Conservation (phyloP, 1,139 yeast species). For the Blastobotrys petasosporus region DNA sequence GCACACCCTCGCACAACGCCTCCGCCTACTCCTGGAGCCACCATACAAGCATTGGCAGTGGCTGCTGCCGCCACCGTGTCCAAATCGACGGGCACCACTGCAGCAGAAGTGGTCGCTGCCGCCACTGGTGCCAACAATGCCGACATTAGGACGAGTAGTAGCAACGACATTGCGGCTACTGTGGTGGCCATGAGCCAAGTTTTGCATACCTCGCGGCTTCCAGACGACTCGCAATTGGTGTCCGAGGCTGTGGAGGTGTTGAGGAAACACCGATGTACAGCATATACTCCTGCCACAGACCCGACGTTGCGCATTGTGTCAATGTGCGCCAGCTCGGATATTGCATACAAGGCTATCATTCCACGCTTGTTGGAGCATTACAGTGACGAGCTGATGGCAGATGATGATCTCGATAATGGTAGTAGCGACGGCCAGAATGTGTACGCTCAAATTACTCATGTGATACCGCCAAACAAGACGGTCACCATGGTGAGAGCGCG, state of each 20-base stretch:
- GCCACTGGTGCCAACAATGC: no score
- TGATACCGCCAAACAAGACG: slow-evolving; percentile 20
- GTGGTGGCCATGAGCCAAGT: slow-evolving; percentile 12
- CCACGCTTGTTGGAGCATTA: slow-evolving; percentile 18
- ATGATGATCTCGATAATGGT: no score
- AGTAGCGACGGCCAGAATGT: slow-evolving; percentile 3
- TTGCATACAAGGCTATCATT: slow-evolving; percentile 18
- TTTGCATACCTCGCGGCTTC: slow-evolving; percentile 4
- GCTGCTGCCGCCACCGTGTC: background rate
- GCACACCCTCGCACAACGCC: background rate
- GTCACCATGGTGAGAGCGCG: slow-evolving; percentile 11
- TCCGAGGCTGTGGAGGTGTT: slow-evolving; percentile 10
- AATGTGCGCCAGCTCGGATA: slow-evolving; percentile 19
- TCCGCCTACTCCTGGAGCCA: slow-evolving; percentile 4
- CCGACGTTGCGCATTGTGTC: slow-evolving; percentile 19
- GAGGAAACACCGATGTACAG: slow-evolving; percentile 5
- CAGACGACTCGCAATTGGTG: slow-evolving; percentile 11
- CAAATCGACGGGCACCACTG: background rate
- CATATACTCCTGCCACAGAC: slow-evolving; percentile 11
- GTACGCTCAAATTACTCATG: slow-evolving; percentile 19
- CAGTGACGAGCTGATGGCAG: background rate
- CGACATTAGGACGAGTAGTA: background rate
- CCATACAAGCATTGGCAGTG: slow-evolving; percentile 1
- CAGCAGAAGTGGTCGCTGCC: background rate
- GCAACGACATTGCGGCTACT: background rate